Base-by-base conservation (phyloP, 2,329 filamentous ascomycete genomes). In the Ambrosiella beaveri region DNA sequence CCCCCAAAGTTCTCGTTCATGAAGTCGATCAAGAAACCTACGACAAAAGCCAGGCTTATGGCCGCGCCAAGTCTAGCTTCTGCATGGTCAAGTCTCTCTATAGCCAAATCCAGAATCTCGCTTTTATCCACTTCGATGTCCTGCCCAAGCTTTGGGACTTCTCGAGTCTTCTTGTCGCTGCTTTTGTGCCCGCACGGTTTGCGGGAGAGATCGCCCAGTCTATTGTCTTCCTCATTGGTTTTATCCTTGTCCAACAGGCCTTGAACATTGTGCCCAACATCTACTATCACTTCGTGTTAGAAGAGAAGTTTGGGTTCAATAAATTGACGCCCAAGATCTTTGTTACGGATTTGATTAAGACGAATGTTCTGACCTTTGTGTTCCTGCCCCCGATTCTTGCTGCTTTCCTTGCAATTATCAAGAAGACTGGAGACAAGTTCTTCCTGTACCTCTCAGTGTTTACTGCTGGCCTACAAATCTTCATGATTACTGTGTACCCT, bases 371-470 rank as follows among this genome's bases (percentile, higher is more conserved):
- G 60, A 81, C 84, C 56, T 77, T 94, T 64, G 82, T 81, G 53
- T 78, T 98, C 60, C 85, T 88, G 61, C 83, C 88, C 56, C 93
- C 94, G 0, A 85, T 98, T 64, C 85, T 96, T 62, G 86, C 88
- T 63, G 93, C 84, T 47, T 94, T 98, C 75, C 79, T 97, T 66
- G 81, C 86, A 69, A 98, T 98, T 68, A 85, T 98, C 66, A 85
- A 95, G 72, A 87, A 86, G 73, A 96, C 94, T 11, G 93, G 93
- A 63, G 87, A 85, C 68, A 81, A 84, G 68, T 98, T 98, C 78
- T 96, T 97, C 77, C 95, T 94, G 74, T 98, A 96, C 70, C 81
- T 98, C 59, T 98, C 91, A 90, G 73, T 93, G 61, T 97, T 98
- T 67, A 85, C 86, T 64, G 82, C 95, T 61, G 84, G 80, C 59